These are phyloP conservation scores for Solanum hybrid DNA, from an alignment of 305 asterid genomes.

Conservation along the genomic window DNA sequence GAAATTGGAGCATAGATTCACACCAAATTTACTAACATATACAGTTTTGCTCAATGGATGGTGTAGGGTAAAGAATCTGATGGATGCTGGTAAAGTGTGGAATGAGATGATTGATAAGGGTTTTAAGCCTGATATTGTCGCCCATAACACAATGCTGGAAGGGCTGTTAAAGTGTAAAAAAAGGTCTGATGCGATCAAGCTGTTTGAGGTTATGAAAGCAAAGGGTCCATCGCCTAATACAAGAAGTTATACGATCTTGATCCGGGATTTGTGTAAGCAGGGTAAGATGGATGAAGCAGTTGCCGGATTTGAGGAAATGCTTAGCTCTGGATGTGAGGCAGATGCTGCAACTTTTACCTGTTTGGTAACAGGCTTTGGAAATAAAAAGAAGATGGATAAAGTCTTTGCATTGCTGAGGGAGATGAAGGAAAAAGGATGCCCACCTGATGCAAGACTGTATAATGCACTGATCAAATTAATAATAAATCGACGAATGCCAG, in stretches of 20 bases:
- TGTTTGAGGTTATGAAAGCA: constrained; percentile 67
- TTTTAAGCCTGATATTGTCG: constrained; percentile 61
- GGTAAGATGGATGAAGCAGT: constrained; percentile 55
- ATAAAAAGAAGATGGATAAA: constrained; percentile 54
- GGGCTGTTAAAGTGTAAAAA: constrained; percentile 56
- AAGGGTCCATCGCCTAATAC: constrained; percentile 63
- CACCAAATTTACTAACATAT: constrained; percentile 56
- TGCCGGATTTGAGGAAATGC: constrained; percentile 53
- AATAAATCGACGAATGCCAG: constrained; percentile 53
- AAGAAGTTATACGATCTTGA: constrained; percentile 60
- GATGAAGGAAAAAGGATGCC: constrained; percentile 69
- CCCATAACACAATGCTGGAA: constrained; percentile 76
- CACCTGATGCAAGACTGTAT: constrained; percentile 56
- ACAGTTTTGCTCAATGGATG: constrained; percentile 73
- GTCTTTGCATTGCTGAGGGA: constrained; percentile 51
- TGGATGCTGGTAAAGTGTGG: constrained; percentile 83
- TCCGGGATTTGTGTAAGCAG: constrained; percentile 58
- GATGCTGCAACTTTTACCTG: constrained; percentile 76
- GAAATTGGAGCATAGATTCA: constrained; percentile 55
- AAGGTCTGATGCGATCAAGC: constrained; percentile 50
- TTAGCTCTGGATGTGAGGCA: constrained; percentile 40
- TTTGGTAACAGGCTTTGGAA: constrained; percentile 70
- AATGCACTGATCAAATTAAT: constrained; percentile 75
- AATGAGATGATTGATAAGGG: constrained; percentile 74
- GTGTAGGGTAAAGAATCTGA: constrained; percentile 70